A percentile compares a stretch with the other conserved stretches of the same genome.
Evolutionary conservation across 106 monocot species (phyloP).

Genomic region (Dendrobium huoshanense): DNA sequence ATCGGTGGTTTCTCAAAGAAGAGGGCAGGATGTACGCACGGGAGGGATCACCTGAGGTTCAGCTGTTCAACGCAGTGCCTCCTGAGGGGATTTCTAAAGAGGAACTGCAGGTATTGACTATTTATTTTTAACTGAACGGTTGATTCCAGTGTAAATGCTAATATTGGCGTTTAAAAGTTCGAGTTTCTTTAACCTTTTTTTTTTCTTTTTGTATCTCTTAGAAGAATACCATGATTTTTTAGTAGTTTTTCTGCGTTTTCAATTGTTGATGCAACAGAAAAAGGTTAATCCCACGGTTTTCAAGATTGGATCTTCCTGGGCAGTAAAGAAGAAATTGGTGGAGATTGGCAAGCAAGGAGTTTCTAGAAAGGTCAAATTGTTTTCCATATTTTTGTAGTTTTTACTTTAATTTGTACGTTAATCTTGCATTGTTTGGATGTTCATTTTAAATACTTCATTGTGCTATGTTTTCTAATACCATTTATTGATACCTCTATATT

Average conservation of each 20-base stretch:
- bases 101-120: constrained; percentile 45
- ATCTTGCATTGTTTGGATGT: not conserved
- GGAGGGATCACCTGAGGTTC: constrained; percentile 73
- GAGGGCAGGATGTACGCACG: constrained; percentile 65
- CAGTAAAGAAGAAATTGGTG: constrained; percentile 75
- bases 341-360: constrained; percentile 48
- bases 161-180: not conserved
- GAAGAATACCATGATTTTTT: not conserved
- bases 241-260: not conserved
- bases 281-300: constrained; percentile 48
- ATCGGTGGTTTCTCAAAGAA: constrained; percentile 59
- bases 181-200: not conserved
- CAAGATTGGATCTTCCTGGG: constrained; percentile 62
- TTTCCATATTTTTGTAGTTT: not conserved
- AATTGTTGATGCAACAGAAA: constrained; percentile 29
- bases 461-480: not conserved
- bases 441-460: not conserved
- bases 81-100: constrained; percentile 51
- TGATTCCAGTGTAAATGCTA: not conserved
- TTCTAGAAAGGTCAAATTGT: constrained; percentile 42
- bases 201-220: not conserved
- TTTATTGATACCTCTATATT: not conserved
- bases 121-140: not conserved
- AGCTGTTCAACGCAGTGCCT: constrained; percentile 51
- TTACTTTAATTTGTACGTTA: not conserved